These are phyloP conservation scores for Patellifolia procumbens DNA, from an alignment of 179 eudicot genomes.

Conservation along the genomic window DNA sequence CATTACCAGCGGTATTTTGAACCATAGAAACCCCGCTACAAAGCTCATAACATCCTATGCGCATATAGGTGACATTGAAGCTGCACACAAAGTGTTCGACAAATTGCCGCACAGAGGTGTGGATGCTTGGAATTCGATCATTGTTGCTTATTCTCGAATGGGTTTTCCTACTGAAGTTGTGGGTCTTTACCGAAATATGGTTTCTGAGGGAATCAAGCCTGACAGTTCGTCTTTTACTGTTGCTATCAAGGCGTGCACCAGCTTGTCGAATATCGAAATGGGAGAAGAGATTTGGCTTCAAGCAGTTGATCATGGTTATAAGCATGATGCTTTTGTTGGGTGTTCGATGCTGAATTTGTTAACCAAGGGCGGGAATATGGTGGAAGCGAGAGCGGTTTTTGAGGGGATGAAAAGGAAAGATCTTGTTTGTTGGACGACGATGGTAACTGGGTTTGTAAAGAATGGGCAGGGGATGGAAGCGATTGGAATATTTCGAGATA, in stretches of 20 bases:
- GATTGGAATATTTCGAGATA: slow-evolving; percentile 39
- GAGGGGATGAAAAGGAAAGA: slow-evolving; percentile 56
- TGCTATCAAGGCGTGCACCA: slow-evolving; percentile 70
- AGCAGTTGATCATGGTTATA: slow-evolving; percentile 59
- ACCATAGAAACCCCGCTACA: slow-evolving; percentile 35
- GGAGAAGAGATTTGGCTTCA: slow-evolving; percentile 57
- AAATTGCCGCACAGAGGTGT: slow-evolving; percentile 51
- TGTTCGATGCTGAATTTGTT: slow-evolving; percentile 66
- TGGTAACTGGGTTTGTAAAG: slow-evolving; percentile 68
- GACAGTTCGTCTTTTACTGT: slow-evolving; percentile 84
- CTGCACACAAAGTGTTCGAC: slow-evolving; percentile 62
- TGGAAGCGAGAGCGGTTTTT: slow-evolving; percentile 58
- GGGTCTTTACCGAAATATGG: slow-evolving; percentile 47
- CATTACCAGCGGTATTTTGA: slow-evolving; percentile 48
- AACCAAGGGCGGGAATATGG: slow-evolving; percentile 60
- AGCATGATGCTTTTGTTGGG: slow-evolving; percentile 65
- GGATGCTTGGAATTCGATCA: slow-evolving; percentile 72
- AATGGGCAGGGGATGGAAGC: slow-evolving; percentile 58
- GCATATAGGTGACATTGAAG: slow-evolving; percentile 33
- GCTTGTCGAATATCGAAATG: slow-evolving; percentile 47
- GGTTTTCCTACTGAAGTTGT: slow-evolving; percentile 45
- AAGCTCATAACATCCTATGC: slow-evolving; percentile 59
- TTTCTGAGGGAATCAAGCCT: slow-evolving; percentile 49
- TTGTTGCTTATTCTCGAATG: slow-evolving; percentile 52
- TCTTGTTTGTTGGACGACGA: slow-evolving; percentile 68